phyloP scores from a whole-genome alignment of 2,329 filamentous ascomycete genomes.

The Sphaerulina vaccinii region DNA sequence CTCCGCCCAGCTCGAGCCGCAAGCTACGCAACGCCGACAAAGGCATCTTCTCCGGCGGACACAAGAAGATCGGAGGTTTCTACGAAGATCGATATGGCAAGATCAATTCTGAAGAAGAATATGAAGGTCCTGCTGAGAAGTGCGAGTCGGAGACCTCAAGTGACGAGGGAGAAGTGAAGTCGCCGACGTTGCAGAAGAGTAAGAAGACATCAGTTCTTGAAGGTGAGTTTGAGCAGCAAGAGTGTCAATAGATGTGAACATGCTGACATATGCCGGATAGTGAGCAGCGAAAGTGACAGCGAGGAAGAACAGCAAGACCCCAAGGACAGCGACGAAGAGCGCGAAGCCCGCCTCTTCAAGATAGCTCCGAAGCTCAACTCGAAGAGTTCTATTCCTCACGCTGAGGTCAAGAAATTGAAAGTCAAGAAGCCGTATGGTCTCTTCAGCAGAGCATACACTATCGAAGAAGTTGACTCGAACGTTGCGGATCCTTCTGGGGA shows the following conservation, averaged over 20 bases:
- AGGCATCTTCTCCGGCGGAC: neutral
- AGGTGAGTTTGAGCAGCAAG: neutral
- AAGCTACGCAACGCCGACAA: neutral
- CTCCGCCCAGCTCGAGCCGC: neutral
- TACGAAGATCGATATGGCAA: conserved; percentile 29
- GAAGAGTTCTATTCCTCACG: conserved; percentile 15
- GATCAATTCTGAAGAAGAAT: conserved; percentile 21
- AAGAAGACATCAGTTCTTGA: conserved; percentile 4
- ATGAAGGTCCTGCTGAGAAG: conserved; percentile 18
- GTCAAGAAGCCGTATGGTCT: conserved; percentile 18
- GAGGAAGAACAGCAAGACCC: too few species aligned
- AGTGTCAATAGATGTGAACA: neutral
- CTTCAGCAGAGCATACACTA: neutral
- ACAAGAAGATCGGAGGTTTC: conserved; percentile 9
- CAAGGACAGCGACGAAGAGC: too few species aligned
- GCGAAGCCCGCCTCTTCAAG: conserved; percentile 8
- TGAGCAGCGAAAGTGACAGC: neutral
- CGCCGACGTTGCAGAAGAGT: conserved; percentile 6
- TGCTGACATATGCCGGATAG: too few species aligned
- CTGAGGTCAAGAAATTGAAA: conserved; percentile 20
- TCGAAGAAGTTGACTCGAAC: neutral
- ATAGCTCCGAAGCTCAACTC: conserved; percentile 19
- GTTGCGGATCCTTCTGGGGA: neutral
- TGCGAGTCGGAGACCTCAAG: conserved; percentile 31
- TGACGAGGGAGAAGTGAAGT: too few species aligned